phyloP scores from a whole-genome alignment of 148 eudicot species.

The Persicaria maculosa region DNA sequence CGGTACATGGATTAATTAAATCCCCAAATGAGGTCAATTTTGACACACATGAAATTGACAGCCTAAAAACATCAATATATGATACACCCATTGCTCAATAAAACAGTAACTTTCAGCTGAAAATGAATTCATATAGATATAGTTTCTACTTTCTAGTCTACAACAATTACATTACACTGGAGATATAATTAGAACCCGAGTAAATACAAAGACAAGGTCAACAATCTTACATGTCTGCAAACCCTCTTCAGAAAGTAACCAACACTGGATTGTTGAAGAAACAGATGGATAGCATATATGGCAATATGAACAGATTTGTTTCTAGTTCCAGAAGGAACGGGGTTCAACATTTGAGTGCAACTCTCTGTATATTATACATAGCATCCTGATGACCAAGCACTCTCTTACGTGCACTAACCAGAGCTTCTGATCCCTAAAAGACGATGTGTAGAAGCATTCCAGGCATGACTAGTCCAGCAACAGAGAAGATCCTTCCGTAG shows the following conservation, averaged over 20 bases:
- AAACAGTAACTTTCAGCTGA: neutral
- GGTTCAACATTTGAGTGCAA: neutral
- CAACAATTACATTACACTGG: conserved; percentile 4
- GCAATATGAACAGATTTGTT: conserved; percentile 13
- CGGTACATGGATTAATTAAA: too few species aligned
- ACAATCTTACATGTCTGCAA: conserved; percentile 11
- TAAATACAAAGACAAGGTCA: conserved; percentile 7
- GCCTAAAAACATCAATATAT: neutral
- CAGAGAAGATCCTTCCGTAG: neutral
- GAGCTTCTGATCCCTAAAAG: neutral
- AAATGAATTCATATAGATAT: conserved; percentile 1
- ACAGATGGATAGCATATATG: conserved; percentile 6
- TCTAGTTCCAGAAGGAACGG: neutral
- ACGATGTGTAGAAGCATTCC: neutral
- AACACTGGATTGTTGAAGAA: conserved; percentile 1
- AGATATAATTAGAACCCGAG: neutral
- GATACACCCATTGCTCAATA: neutral
- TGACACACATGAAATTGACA: too few species aligned
- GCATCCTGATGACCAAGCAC: neutral
- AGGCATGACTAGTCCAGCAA: too few species aligned
- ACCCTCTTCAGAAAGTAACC: conserved; percentile 2
- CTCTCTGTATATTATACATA: conserved; percentile 7
- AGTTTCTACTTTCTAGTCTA: conserved; percentile 9
- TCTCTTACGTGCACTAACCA: neutral
- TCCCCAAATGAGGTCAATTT: too few species aligned